Base-by-base conservation (phyloP, 2,329 filamentous ascomycete genomes). In the Aspergillus sp. region DNA sequence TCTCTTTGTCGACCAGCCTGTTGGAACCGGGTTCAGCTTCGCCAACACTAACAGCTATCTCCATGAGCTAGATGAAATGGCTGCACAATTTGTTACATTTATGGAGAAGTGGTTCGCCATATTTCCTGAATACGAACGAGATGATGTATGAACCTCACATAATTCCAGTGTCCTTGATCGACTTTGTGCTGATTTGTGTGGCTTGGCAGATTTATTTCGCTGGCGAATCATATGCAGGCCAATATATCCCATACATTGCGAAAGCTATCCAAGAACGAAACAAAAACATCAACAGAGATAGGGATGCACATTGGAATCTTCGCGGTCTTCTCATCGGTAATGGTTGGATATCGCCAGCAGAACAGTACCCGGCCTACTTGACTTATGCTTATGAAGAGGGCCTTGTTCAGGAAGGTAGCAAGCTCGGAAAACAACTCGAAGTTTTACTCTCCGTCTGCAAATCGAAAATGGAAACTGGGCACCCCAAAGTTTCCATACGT, bases 211-310 rank as follows among this genome's bases (percentile, higher is more conserved):
- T 99, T 19, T 99, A 97, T 74, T 83, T 99, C 63, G 90, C 93
- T 1, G 95, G 96, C 66, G 95, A 99, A 78, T 99, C 93, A 0
- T 99, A 93, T 72, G 95, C 95, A 5, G 95, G 95, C 45, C 95
- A 98, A 72, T 89, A 98, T 76, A 98, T 99, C 61, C 95, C 95
- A 1, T 96, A 99, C 73, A 95, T 99, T 63, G 90, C 93, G n/a
- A 88, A 88, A 69, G 90, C 90, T 19, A 96, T 99, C 55, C 81
- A 97, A 57, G 87, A 92, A 48, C 90, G 91, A 60, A 99, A 99
- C 78, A 88, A 89, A 68, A 78, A 79, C n/a, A 53, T 61, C 6
- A 74, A 76, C 14, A 70, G 70, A 21, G 75, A 58, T 35, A 67
- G 73, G 2, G 24, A 17, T 39, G 63, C 78, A 41, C 73, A 76